phyloP scores from a whole-genome alignment of 2,329 filamentous ascomycete genomes.

The Laburnicola sp. region DNA sequence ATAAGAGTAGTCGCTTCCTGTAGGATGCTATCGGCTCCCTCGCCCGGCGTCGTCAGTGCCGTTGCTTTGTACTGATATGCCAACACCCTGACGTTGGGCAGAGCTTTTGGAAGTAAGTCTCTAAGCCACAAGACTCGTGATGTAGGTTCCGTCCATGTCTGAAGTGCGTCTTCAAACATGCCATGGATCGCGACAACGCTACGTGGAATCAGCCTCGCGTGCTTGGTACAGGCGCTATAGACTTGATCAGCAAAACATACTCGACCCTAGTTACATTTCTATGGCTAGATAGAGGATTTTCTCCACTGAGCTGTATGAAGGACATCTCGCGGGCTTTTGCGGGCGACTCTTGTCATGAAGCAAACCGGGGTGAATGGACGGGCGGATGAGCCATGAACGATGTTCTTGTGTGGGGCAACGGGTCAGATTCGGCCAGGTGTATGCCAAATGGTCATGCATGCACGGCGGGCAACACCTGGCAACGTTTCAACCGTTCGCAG shows the following conservation, averaged over 20 bases:
- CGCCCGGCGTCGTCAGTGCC: constrained; percentile 21
- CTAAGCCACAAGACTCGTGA: constrained; percentile 37
- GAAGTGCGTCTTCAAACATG: constrained; percentile 32
- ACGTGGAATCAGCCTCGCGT: constrained; percentile 8
- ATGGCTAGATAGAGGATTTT: not conserved
- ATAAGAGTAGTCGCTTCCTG: constrained; percentile 35
- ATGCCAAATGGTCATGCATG: not conserved
- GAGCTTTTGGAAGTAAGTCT: constrained; percentile 33
- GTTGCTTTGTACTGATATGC: constrained; percentile 30
- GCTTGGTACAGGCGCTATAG: constrained; percentile 1
- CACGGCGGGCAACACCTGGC: not conserved
- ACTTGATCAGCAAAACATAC: not conserved
- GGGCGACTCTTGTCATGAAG: too few relatives aligned
- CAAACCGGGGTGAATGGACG: too few relatives aligned
- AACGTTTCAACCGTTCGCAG: not conserved
- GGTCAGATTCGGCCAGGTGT: not conserved
- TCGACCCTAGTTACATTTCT: not conserved
- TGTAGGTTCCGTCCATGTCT: constrained; percentile 37
- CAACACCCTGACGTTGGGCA: constrained; percentile 28
- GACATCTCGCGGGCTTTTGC: too few relatives aligned
- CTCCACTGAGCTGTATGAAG: not conserved
- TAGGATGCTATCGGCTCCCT: constrained; percentile 26
- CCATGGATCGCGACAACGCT: constrained; percentile 47
- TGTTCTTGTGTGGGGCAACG: not conserved
- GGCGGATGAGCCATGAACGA: not conserved